Conservation (phyloP, 2,329 filamentous ascomycete species). For the Penicillium sp. region DNA sequence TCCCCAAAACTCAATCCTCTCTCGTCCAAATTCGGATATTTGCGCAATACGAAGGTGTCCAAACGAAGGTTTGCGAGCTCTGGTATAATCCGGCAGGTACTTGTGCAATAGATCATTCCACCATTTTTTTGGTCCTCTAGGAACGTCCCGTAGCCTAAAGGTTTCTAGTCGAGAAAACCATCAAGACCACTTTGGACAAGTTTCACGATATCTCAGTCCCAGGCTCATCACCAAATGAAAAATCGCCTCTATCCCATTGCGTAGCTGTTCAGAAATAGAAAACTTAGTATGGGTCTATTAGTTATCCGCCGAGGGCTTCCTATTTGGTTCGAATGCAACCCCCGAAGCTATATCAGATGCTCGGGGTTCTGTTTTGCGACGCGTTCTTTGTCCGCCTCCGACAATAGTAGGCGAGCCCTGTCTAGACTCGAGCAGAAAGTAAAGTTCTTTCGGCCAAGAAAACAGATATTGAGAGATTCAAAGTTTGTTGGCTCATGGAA, state of each 20-base stretch:
- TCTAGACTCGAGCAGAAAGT: not conserved
- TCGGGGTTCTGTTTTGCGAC: slow-evolving; percentile 19
- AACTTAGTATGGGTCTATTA: not conserved
- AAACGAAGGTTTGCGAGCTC: no score
- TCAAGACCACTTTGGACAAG: slow-evolving; percentile 4
- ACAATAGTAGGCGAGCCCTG: slow-evolving; percentile 13
- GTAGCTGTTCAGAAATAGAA: not conserved
- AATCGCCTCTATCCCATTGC: slow-evolving; percentile 4
- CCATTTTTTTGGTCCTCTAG: no score
- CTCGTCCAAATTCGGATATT: no score
- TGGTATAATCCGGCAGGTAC: no score
- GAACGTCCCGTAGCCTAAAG: no score
- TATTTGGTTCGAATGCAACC: not conserved
- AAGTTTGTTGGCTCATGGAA: not conserved
- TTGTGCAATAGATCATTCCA: no score
- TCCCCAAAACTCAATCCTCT: no score
- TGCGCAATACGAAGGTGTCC: no score
- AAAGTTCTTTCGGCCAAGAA: no score
- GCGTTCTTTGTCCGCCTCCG: slow-evolving; percentile 13
- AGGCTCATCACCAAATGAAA: slow-evolving; percentile 12
- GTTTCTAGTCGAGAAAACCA: no score
- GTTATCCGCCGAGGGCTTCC: not conserved
- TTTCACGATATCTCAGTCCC: slow-evolving; percentile 10
- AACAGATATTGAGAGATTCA: not conserved
- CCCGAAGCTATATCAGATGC: slow-evolving; percentile 17